Evolutionary conservation across 139 green algal genomes (phyloP).

Genomic region (Asterochloris sp.): DNA sequence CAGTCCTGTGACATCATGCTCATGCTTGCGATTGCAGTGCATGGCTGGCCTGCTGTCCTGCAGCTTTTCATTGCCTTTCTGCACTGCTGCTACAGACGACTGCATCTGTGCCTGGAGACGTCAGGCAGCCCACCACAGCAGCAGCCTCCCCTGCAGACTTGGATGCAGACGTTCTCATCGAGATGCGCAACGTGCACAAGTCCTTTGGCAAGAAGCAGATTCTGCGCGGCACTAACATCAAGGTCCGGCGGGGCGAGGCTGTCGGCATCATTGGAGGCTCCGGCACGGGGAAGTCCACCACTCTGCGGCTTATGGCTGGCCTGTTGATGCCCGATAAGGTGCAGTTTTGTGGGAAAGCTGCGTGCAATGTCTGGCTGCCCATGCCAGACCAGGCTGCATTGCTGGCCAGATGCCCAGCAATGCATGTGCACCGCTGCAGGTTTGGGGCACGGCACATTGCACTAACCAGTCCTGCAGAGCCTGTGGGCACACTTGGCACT

Average conservation of each 20-base stretch:
- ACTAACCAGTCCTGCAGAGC: no score
- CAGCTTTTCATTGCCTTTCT: no score
- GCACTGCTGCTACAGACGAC: no score
- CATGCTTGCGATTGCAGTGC: no score
- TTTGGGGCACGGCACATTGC: no score
- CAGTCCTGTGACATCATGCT: no score
- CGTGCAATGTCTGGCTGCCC: background rate
- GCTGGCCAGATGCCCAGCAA: no score
- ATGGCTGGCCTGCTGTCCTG: no score
- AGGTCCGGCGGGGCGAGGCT: slow-evolving; percentile 90
- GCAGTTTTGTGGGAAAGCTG: background rate
- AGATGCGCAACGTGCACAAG: slow-evolving; percentile 94
- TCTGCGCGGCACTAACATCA: slow-evolving; percentile 87
- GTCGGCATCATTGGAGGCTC: slow-evolving; percentile 97
- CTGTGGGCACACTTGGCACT: no score
- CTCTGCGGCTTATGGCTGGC: slow-evolving; percentile 89
- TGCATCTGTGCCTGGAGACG: no score
- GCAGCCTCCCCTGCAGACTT: background rate
- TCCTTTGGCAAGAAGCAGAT: slow-evolving; percentile 93
- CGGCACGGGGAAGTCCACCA: slow-evolving; percentile 97
- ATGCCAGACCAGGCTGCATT: background rate
- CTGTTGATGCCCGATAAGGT: slow-evolving; percentile 89
- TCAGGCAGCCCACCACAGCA: background rate
- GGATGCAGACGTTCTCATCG: slow-evolving; percentile 83
- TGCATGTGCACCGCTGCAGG: no score